Percentiles rank a stretch among this genome's conserved stretches.
These are phyloP conservation scores for Chaetomidium leptoderma DNA, from an alignment of 495 filamentous ascomycete genomes.

Conservation along the genomic window DNA sequence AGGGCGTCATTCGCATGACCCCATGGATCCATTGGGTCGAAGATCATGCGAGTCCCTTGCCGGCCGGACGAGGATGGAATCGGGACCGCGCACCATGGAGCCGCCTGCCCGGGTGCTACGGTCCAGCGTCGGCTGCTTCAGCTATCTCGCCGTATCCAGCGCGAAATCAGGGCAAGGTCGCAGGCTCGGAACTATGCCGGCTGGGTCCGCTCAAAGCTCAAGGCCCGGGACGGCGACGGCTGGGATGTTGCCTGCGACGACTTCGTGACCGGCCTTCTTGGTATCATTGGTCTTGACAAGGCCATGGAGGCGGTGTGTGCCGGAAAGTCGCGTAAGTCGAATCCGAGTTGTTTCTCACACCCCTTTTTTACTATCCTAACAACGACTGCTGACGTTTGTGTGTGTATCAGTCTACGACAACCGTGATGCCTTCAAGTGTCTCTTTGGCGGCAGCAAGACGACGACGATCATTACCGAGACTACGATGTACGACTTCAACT, in stretches of 20 bases:
- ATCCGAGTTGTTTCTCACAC: background rate
- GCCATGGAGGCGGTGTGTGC: background rate
- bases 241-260: background rate
- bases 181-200: background rate
- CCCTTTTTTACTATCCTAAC: background rate
- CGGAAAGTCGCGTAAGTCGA: background rate
- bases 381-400: background rate
- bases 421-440: constrained; percentile 2
- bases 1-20: too few relatives aligned
- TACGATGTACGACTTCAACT: background rate
- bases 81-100: too few relatives aligned
- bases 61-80: too few relatives aligned
- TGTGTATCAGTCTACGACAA: background rate
- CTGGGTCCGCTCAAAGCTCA: background rate
- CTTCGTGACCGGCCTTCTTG: background rate
- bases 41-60: too few relatives aligned
- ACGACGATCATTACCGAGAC: background rate
- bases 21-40: too few relatives aligned
- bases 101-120: background rate
- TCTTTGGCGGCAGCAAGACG: background rate
- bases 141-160: background rate
- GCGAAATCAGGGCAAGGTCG: background rate
- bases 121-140: background rate
- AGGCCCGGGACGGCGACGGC: background rate
- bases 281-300: background rate